Percentiles rank a stretch among this genome's conserved stretches.
Evolutionary conservation across 2,329 filamentous ascomycete genomes (phyloP).

Genomic region (Aspergillus uvarum): DNA sequence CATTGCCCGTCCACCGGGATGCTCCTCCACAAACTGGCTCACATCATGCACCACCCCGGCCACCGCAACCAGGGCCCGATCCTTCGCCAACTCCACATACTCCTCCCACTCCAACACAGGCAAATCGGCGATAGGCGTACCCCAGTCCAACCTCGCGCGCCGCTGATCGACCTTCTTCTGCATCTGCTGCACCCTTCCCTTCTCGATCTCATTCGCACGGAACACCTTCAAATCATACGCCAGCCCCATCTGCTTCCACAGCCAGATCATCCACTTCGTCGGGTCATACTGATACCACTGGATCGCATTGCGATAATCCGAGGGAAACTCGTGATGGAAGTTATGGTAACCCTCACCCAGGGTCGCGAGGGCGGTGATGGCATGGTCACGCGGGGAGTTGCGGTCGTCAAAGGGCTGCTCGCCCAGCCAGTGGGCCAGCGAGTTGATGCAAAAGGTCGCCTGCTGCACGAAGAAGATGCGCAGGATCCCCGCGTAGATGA

Average conservation of each 20-base stretch:
- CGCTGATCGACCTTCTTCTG: constrained; percentile 12
- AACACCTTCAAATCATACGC: constrained; percentile 16
- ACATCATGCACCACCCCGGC: constrained; percentile 19
- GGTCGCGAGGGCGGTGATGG: constrained; percentile 12
- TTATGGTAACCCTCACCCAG: constrained; percentile 22
- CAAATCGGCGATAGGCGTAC: constrained; percentile 3
- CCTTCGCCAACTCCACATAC: background rate
- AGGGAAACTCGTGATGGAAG: constrained; percentile 22
- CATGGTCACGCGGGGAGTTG: constrained; percentile 16
- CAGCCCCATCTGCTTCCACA: constrained; percentile 14
- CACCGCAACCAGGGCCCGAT: constrained; percentile 6
- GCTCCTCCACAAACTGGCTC: constrained; percentile 11
- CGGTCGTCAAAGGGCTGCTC: constrained; percentile 19
- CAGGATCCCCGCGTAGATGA: constrained; percentile 63
- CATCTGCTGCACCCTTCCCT: constrained; percentile 16
- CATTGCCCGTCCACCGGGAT: constrained; percentile 13
- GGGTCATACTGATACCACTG: constrained; percentile 21
- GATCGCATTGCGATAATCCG: constrained; percentile 18
- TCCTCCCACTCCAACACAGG: constrained; percentile 17
- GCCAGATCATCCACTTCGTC: constrained; percentile 19
- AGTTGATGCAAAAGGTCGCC: constrained; percentile 80
- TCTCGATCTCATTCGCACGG: constrained; percentile 17
- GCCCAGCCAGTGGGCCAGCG: constrained; percentile 59
- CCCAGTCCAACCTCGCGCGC: constrained; percentile 12
- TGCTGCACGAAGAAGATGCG: constrained; percentile 77